Conservation (phyloP, 169 alveolate genomes). For the Babesia ovis region DNA sequence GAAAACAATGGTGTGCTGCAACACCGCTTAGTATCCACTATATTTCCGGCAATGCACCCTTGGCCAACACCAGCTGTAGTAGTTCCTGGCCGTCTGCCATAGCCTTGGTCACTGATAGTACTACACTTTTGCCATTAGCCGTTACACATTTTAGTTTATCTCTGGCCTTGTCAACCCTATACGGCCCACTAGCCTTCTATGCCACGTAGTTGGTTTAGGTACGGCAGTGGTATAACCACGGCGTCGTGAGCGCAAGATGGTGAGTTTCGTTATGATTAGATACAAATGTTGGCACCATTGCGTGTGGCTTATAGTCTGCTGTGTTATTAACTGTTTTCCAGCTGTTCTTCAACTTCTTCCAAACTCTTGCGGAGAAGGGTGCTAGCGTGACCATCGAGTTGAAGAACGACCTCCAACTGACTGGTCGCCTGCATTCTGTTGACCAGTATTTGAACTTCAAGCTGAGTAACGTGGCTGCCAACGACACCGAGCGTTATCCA, state of each 20-base stretch:
- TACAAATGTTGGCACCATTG: too few species aligned
- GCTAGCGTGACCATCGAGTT: slow-evolving; percentile 90
- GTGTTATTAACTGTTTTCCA: slow-evolving; percentile 18
- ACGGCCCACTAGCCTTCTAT: neutral
- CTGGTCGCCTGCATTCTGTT: slow-evolving; percentile 90
- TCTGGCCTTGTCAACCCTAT: neutral
- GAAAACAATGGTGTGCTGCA: too few species aligned
- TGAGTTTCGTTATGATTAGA: too few species aligned
- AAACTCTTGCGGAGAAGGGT: slow-evolving; percentile 86
- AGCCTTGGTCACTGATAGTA: too few species aligned
- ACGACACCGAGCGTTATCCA: slow-evolving; percentile 88
- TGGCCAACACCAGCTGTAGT: too few species aligned
- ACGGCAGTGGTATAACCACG: neutral
- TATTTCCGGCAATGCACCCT: too few species aligned
- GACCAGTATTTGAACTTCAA: slow-evolving; percentile 92
- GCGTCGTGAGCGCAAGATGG: slow-evolving; percentile 10
- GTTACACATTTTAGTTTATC: neutral
- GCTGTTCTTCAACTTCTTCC: slow-evolving; percentile 89
- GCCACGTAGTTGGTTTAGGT: neutral
- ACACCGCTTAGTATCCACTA: too few species aligned
- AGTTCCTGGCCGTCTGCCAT: too few species aligned
- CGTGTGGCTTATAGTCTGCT: too few species aligned
- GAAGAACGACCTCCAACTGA: slow-evolving; percentile 90
- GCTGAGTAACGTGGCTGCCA: slow-evolving; percentile 87
- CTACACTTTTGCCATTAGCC: too few species aligned